Conservation (phyloP, 1,284 basidiomycete genomes). For the Rhodotorula sp. region DNA sequence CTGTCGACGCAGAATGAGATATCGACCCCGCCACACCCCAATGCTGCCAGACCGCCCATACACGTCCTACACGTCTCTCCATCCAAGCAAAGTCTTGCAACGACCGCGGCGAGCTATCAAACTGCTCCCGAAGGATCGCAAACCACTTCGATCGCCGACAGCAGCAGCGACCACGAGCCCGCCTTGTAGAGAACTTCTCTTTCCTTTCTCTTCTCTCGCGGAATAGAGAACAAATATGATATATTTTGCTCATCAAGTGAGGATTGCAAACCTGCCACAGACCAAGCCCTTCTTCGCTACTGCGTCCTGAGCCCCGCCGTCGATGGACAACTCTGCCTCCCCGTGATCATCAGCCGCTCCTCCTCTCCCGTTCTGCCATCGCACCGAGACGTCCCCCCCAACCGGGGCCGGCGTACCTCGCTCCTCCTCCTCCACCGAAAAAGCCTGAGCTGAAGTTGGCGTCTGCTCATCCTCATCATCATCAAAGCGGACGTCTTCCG, state of each 20-base stretch:
- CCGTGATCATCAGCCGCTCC: background rate
- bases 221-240: background rate
- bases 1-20: background rate
- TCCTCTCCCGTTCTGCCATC: background rate
- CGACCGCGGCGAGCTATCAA: background rate
- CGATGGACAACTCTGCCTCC: background rate
- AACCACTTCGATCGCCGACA: no score
- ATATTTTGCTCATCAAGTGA: background rate
- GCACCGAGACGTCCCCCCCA: background rate
- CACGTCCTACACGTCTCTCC: background rate
- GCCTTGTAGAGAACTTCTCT: no score
- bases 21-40: background rate
- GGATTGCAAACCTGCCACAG: slow-evolving; percentile 4
- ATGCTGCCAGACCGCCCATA: background rate
- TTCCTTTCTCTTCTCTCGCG: no score
- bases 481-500: background rate
- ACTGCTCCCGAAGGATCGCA: background rate
- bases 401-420: background rate
- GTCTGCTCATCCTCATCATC: no score
- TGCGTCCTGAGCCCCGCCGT: background rate
- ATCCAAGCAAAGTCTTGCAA: background rate
- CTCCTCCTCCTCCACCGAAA: no score
- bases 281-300: slow-evolving; percentile 5
- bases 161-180: no score
- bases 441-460: background rate